A percentile compares a stretch with the other conserved stretches of the same genome.
phyloP scores from a whole-genome alignment of 495 filamentous ascomycete genomes.

The Sphaerosporella brunnea region DNA sequence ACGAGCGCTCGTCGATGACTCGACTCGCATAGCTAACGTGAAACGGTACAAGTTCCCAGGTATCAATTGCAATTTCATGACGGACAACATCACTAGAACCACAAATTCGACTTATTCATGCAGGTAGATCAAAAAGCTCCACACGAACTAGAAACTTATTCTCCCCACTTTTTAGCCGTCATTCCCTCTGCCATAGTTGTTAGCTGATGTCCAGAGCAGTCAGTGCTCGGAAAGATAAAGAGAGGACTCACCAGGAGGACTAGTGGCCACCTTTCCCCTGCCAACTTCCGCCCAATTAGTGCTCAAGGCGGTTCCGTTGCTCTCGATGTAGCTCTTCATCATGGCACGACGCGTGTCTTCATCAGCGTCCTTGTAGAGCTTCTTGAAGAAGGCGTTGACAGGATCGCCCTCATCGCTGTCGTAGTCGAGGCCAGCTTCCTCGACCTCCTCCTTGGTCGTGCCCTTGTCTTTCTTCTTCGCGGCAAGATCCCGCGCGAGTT shows the following conservation, averaged over 20 bases:
- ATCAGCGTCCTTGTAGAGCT: slow-evolving; percentile 61
- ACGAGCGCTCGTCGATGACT: too few species aligned
- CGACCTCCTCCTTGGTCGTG: slow-evolving; percentile 18
- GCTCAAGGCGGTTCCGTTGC: slow-evolving; percentile 79
- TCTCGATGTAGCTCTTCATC: slow-evolving; percentile 94
- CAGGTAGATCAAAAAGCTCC: too few species aligned
- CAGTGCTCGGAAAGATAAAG: background rate
- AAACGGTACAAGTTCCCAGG: too few species aligned
- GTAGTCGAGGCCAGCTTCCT: slow-evolving; percentile 33
- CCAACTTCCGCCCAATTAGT: slow-evolving; percentile 84
- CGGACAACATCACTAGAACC: too few species aligned
- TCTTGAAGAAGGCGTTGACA: slow-evolving; percentile 82
- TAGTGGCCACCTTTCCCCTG: slow-evolving; percentile 49
- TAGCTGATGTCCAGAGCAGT: slow-evolving; percentile 1
- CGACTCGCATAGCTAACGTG: too few species aligned
- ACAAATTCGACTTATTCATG: too few species aligned
- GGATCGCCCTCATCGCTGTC: slow-evolving; percentile 48
- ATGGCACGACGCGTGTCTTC: slow-evolving; percentile 75
- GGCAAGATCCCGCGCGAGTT: slow-evolving; percentile 42
- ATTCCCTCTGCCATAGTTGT: slow-evolving; percentile 39
- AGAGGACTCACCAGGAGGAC: slow-evolving; percentile 36
- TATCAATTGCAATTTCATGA: too few species aligned
- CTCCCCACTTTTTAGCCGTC: slow-evolving; percentile 49
- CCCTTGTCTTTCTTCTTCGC: slow-evolving; percentile 30
- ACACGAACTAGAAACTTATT: too few species aligned